Evolutionary conservation across 176 grass and related monocot species (phyloP), one percentile per base, ranked within the genome.

Genomic region (Guadua angustifolia): DNA sequence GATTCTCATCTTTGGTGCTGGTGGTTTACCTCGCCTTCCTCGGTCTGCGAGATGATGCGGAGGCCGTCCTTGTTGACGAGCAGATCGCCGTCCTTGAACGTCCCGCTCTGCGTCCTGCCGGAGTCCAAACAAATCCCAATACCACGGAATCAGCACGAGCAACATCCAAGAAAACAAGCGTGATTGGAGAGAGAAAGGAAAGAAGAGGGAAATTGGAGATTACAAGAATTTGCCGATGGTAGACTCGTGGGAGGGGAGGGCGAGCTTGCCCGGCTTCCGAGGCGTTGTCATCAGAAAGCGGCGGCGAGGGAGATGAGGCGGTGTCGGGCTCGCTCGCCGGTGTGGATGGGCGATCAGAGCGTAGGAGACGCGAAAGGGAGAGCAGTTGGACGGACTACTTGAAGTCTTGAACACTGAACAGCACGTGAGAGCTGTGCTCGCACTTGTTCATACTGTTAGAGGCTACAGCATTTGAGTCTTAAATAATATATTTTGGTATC

Each of bases 61-160:
- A 99, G 93, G 17, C 97, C 97, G 29, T 99, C 91, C 92, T 95
- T 95, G 81, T 96, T 99, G 72, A 99, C 97, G 71, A 91, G 93
- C 83, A 99, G 84, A 63, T 99, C 97, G 25, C 97, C 97, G 75
- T 95, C 93, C 88, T 82, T 99, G 78, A 99, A 99, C 51, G 97
- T 99, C 35, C 97, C 97, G 86, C 97, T 99, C 50, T 94, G 88
- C 79, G 97, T 99, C 83, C 97, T 99, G 57, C 16, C 47, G 36
- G 22, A 80, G 24, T 39, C 40, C 62, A 50, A 65, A 44, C 44
- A 61, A 15, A 35, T 19, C 59, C 61, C 19, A 67, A 29, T 32
- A 15, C 14, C 5, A 3, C 11, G 21, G 0, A 75, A 62, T 82
- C 59, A 86, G 59, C 74, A 25, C n/a, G 45, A 5, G 16, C 69